These are phyloP conservation scores for Paxillus ammoniavirescens DNA, from an alignment of 768 basidiomycete species.

Conservation along the genomic window DNA sequence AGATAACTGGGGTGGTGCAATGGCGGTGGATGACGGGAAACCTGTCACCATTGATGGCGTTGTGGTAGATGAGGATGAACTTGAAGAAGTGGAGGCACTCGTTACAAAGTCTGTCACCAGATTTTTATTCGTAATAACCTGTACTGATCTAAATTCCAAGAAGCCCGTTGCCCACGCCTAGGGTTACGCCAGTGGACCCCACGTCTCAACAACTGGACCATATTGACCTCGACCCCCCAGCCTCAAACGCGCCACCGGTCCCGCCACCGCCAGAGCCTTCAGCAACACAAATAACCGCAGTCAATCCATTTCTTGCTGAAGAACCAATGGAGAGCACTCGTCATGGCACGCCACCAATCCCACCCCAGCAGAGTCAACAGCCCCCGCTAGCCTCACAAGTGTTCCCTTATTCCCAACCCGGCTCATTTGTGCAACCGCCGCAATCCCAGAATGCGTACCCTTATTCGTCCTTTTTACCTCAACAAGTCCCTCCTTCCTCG, in stretches of 20 bases:
- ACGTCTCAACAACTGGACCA: conserved; percentile 10
- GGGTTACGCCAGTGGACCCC: conserved; percentile 49
- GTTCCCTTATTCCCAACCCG: conserved; percentile 10
- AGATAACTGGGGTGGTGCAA: conserved; percentile 53
- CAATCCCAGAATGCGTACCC: conserved; percentile 19
- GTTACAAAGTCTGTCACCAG: conserved; percentile 43
- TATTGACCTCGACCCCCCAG: conserved; percentile 1
- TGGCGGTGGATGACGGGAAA: conserved; percentile 32
- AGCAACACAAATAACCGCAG: background rate
- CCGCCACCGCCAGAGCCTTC: background rate
- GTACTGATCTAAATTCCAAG: conserved; percentile 34
- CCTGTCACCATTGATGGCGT: conserved; percentile 33
- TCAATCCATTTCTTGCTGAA: background rate
- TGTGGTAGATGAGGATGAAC: conserved; percentile 35
- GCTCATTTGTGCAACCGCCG: conserved; percentile 12
- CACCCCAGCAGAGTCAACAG: conserved; percentile 3
- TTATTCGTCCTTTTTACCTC: conserved; percentile 14
- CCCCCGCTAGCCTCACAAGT: conserved; percentile 6
- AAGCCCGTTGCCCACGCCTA: conserved; percentile 62
- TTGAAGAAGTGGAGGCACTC: conserved; percentile 36
- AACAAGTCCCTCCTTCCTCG: conserved; percentile 16
- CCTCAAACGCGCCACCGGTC: background rate
- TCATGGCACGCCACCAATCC: background rate
- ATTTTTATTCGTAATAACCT: conserved; percentile 9
- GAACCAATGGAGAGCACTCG: conserved; percentile 1